Base-by-base conservation (phyloP, 2,329 filamentous ascomycete species). In the Pseudocercospora fijiensis region DNA sequence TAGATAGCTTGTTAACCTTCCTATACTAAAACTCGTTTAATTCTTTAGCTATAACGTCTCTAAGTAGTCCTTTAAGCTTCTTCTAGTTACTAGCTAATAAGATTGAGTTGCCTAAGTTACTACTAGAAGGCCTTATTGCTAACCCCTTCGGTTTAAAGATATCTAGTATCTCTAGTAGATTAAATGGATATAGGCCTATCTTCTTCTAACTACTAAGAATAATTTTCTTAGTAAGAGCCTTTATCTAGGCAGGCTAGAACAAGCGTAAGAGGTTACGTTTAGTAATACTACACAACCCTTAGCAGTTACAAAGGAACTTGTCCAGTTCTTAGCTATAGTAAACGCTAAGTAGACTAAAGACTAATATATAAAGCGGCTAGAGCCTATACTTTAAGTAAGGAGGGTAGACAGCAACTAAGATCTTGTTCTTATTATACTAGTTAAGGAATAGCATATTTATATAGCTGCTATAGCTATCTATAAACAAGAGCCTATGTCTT, bases 381-480 rank as follows among this genome's bases (percentile, higher is more conserved):
- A 60, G 18, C 18, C 58, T 49, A 26, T 60, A 41, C 6, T 27
- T 60, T 37, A 51, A 52, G 47, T 60, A 53, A 37, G 43, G 45
- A 18, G n/a, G 45, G 22, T 52, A 60, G 2, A 60, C 28, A 49
- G 22, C 11, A 22, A 60, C 11, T 22, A 60, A 18, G 22, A 60
- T 53, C 27, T 53, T 60, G 30, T 52, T 33, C 18, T 52, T 33
- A 22, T 52, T 30, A 33, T 28, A n/a, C 22, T 52, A 61, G 3
- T 61, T 57, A 33, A 61, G 26, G 37, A 61, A 61, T 13, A 20
- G 6, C 33, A 61, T 57, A 57, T 47, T 61, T 28, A 61, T 33
- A 57, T 61, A 56, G 24, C 27, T 57, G 43, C 60, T 57, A 61
- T 61, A 49, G 51, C 60, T 57, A 61, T 61, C 30, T 20, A 61